phyloP scores from a whole-genome alignment of 805 yeast genomes.

The Sungouiella blattae region DNA sequence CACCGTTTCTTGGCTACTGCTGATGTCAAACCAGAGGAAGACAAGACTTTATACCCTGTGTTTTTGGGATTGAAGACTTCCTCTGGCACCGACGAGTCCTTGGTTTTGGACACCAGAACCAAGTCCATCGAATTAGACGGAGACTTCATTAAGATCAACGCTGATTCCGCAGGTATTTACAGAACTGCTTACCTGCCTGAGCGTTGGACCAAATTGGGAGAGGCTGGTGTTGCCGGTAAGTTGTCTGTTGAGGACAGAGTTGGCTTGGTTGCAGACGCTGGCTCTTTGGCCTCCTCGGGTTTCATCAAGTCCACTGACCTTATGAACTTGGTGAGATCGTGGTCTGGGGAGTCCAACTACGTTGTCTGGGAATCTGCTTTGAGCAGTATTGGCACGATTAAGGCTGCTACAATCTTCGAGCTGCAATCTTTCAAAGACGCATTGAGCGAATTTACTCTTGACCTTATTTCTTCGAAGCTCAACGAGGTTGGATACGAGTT shows the following conservation, averaged over 20 bases:
- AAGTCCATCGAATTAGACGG: slow-evolving; percentile 41
- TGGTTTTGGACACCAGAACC: slow-evolving; percentile 46
- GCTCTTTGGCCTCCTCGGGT: slow-evolving; percentile 68
- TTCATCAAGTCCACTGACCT: slow-evolving; percentile 59
- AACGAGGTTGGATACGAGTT: slow-evolving; percentile 65
- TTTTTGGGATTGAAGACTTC: slow-evolving; percentile 61
- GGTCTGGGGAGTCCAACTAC: slow-evolving; percentile 58
- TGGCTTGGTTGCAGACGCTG: slow-evolving; percentile 79
- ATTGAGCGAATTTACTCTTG: slow-evolving; percentile 49
- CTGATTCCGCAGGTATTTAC: slow-evolving; percentile 71
- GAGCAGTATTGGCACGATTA: slow-evolving; percentile 45
- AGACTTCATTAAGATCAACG: slow-evolving; percentile 67
- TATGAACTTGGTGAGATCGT: slow-evolving; percentile 54
- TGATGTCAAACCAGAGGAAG: slow-evolving; percentile 74
- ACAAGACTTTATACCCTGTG: slow-evolving; percentile 65
- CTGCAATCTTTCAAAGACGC: slow-evolving; percentile 43
- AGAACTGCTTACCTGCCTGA: slow-evolving; percentile 67
- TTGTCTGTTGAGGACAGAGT: slow-evolving; percentile 74
- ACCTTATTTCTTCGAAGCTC: slow-evolving; percentile 54
- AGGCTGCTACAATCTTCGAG: slow-evolving; percentile 55
- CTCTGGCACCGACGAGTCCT: slow-evolving; percentile 57
- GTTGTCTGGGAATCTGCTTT: slow-evolving; percentile 68
- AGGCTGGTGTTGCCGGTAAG: slow-evolving; percentile 52
- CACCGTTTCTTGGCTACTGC: slow-evolving; percentile 74
- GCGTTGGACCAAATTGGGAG: slow-evolving; percentile 67